These are phyloP conservation scores for Camelina hispida DNA, from an alignment of 345 rosid species.

Conservation along the genomic window DNA sequence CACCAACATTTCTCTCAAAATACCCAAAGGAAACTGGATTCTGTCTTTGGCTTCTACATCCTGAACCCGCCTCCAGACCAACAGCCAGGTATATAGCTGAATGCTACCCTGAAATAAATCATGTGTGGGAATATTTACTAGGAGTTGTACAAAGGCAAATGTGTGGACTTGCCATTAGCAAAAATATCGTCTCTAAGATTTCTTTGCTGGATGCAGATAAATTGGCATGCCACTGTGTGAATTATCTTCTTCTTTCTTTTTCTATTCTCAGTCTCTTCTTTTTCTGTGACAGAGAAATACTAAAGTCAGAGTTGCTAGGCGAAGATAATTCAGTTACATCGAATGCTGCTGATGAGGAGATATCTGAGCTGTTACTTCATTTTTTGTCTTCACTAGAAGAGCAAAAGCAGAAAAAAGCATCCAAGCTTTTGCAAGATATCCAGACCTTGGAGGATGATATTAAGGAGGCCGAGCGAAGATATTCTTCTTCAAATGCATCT, in stretches of 20 bases:
- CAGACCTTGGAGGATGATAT: slow-evolving; percentile 70
- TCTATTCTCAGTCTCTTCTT: slow-evolving; percentile 32
- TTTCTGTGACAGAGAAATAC: slow-evolving; percentile 70
- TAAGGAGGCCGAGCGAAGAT: slow-evolving; percentile 65
- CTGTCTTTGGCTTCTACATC: slow-evolving; percentile 90
- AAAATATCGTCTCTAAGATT: slow-evolving; percentile 20
- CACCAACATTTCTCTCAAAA: slow-evolving; percentile 67
- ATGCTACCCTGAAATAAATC: slow-evolving; percentile 11
- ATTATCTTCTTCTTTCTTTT: slow-evolving; percentile 13
- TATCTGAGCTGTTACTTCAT: slow-evolving; percentile 65
- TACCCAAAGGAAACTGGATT: slow-evolving; percentile 72
- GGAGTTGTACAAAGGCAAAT: slow-evolving; percentile 28
- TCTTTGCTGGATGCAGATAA: neutral
- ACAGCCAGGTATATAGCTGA: slow-evolving; percentile 61
- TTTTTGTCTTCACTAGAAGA: slow-evolving; percentile 67
- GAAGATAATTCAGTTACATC: slow-evolving; percentile 45
- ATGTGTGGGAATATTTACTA: slow-evolving; percentile 3
- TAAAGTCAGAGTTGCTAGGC: slow-evolving; percentile 67
- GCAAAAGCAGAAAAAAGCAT: slow-evolving; percentile 64
- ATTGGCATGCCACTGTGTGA: neutral
- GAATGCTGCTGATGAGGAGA: slow-evolving; percentile 52
- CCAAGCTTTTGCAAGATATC: slow-evolving; percentile 65
- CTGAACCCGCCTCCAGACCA: slow-evolving; percentile 74
- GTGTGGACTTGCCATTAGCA: slow-evolving; percentile 6
- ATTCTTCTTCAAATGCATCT: slow-evolving; percentile 41